Percentiles rank a stretch among this genome's conserved stretches.
phyloP scores from a whole-genome alignment of 148 eudicot species.

The Arbutus unedo region DNA sequence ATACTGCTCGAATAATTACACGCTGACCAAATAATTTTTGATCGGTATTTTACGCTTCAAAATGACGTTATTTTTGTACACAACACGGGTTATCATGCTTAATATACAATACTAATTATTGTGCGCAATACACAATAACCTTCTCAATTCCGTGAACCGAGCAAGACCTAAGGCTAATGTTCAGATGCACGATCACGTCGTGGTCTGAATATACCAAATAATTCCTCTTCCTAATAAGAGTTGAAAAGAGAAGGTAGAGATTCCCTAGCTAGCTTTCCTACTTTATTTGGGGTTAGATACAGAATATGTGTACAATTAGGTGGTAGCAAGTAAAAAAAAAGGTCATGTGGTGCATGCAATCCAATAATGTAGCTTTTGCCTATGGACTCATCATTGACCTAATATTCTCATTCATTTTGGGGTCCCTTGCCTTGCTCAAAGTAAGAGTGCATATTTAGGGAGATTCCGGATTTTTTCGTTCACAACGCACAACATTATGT shows the following conservation, averaged over 20 bases:
- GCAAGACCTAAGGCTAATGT: no score
- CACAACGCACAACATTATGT: no score
- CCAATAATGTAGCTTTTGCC: conserved; percentile 5
- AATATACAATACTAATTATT: no score
- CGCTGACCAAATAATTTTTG: no score
- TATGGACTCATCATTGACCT: neutral
- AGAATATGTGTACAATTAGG: neutral
- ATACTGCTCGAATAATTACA: no score
- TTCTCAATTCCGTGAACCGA: no score
- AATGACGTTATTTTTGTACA: no score
- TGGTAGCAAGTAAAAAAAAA: neutral
- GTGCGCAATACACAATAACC: no score
- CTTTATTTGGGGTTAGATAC: neutral
- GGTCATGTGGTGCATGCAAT: neutral
- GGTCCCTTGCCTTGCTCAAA: neutral
- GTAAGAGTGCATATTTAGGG: neutral
- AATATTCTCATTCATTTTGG: neutral
- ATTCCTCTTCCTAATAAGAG: neutral
- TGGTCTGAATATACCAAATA: neutral
- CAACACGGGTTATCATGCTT: no score
- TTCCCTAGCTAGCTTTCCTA: neutral
- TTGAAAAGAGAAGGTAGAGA: neutral
- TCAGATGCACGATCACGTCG: neutral
- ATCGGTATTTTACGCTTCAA: no score
- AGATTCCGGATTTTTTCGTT: no score